Evolutionary conservation across 1,139 yeast genomes (phyloP).

Genomic region (Kodamaea plutei): DNA sequence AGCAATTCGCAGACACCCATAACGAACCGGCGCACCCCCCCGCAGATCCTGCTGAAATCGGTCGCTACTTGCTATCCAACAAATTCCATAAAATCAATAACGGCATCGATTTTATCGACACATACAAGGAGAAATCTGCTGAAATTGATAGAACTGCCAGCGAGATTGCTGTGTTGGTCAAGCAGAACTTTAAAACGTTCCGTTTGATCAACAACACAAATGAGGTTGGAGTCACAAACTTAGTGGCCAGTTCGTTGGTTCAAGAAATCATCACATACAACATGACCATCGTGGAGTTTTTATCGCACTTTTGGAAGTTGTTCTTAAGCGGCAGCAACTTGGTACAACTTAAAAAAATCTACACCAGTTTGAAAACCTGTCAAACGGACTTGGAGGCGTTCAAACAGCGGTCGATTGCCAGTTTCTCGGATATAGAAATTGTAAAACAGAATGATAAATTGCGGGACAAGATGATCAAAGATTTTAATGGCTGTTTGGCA

Average conservation of each 20-base stretch:
- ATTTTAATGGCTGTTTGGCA: slow-evolving; percentile 26
- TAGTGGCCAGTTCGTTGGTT: slow-evolving; percentile 23
- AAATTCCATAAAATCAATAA: slow-evolving; percentile 14
- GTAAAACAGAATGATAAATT: slow-evolving; percentile 26
- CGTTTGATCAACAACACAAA: slow-evolving; percentile 25
- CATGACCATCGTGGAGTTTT: slow-evolving; percentile 38
- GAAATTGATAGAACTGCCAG: slow-evolving; percentile 46
- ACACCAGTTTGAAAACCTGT: slow-evolving; percentile 33
- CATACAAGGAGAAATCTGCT: slow-evolving; percentile 27
- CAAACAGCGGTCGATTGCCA: slow-evolving; percentile 10
- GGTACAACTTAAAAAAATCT: slow-evolving; percentile 35
- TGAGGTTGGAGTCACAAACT: slow-evolving; percentile 15
- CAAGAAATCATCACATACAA: slow-evolving; percentile 39
- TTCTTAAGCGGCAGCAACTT: slow-evolving; percentile 38
- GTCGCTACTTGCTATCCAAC: slow-evolving; percentile 23
- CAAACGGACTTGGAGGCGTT: slow-evolving; percentile 13
- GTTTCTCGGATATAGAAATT: slow-evolving; percentile 10
- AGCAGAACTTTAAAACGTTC: slow-evolving; percentile 53
- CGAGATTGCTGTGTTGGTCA: slow-evolving; percentile 50
- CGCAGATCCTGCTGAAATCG: slow-evolving; percentile 18
- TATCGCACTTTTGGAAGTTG: slow-evolving; percentile 44
- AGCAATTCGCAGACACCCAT: slow-evolving; percentile 1
- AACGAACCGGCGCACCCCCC: slow-evolving; percentile 2
- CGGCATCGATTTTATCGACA: slow-evolving; percentile 41
- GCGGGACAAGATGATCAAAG: slow-evolving; percentile 31